phyloP scores from a whole-genome alignment of 2,329 filamentous ascomycete species.

The Aspergillus puulaauensis region DNA sequence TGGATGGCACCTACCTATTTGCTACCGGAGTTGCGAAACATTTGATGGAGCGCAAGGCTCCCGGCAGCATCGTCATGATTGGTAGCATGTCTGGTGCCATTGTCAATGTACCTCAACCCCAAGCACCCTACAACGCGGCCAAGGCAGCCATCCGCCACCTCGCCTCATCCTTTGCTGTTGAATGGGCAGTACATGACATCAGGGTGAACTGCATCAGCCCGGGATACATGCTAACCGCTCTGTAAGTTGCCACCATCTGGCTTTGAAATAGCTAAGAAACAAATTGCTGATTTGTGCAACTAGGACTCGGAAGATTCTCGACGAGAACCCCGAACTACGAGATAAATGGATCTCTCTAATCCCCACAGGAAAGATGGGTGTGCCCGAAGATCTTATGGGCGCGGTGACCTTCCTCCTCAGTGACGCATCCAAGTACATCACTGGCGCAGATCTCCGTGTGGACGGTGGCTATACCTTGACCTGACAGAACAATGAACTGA shows the following conservation, averaged over 20 bases:
- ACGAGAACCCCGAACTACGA: conserved; percentile 87
- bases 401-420: conserved; percentile 84
- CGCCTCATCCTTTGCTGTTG: conserved; percentile 82
- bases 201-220: conserved; percentile 94
- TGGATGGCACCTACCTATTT: conserved; percentile 89
- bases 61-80: conserved; percentile 89
- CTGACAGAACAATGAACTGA: conserved; percentile 38
- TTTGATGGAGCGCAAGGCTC: conserved; percentile 74
- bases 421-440: conserved; percentile 74
- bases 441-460: conserved; percentile 73
- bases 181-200: conserved; percentile 87
- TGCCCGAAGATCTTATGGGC: conserved; percentile 88
- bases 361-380: conserved; percentile 89
- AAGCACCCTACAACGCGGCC: conserved; percentile 87
- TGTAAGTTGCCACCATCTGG: conserved; percentile 59
- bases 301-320: conserved; percentile 89
- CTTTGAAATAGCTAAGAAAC: not conserved
- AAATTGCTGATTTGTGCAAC: conserved; percentile 6
- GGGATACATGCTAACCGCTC: conserved; percentile 92
- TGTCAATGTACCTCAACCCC: conserved; percentile 93
- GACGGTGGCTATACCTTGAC: conserved; percentile 89
- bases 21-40: conserved; percentile 82
- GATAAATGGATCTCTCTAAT: conserved; percentile 90
- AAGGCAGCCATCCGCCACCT: conserved; percentile 92
- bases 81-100: conserved; percentile 93